Conservation (phyloP, 2,329 filamentous ascomycete species). For the Aureobasidium vineae region DNA sequence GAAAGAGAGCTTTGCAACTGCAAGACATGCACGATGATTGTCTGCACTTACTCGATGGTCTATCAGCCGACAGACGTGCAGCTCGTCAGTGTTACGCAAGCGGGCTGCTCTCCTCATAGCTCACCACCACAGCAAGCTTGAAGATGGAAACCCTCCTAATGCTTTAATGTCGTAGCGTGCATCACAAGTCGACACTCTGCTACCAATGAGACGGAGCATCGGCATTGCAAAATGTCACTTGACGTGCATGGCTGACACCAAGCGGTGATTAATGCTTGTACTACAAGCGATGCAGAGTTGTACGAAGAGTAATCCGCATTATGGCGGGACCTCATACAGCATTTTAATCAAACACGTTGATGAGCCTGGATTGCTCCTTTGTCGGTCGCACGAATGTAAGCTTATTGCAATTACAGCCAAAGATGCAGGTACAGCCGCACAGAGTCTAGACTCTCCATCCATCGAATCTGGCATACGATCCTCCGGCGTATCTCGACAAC, state of each 20-base stretch:
- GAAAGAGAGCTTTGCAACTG: too few species aligned
- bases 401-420: not conserved
- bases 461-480: not conserved
- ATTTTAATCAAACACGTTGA: not conserved
- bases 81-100: too few species aligned
- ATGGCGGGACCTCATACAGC: not conserved
- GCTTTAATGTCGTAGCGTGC: too few species aligned
- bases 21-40: too few species aligned
- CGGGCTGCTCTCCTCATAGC: too few species aligned
- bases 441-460: not conserved
- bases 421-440: not conserved
- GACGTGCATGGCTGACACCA: not conserved
- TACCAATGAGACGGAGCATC: not conserved
- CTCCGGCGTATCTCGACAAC: not conserved
- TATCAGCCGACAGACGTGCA: too few species aligned
- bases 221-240: not conserved
- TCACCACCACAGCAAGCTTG: too few species aligned
- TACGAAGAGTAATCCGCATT: not conserved
- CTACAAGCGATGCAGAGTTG: not conserved
- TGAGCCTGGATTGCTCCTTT: not conserved
- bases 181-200: too few species aligned
- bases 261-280: not conserved
- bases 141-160: too few species aligned
- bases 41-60: too few species aligned
- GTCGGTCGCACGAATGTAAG: not conserved